phyloP scores from a whole-genome alignment of 1,139 yeast genomes.

The Saccharomyces uvarum region DNA sequence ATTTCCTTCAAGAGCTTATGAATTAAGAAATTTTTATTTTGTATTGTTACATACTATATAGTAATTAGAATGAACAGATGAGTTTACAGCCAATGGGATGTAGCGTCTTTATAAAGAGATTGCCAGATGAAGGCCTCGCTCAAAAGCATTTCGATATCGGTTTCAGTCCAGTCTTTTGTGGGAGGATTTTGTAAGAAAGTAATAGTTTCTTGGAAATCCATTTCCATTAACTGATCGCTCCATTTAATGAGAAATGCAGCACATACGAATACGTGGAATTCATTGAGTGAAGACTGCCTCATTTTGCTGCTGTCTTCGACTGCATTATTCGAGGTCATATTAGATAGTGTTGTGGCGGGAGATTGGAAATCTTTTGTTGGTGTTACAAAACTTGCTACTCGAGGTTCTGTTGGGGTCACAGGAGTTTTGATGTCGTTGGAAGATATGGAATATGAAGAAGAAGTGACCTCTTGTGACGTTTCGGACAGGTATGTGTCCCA shows the following conservation, averaged over 20 bases:
- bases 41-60: not conserved
- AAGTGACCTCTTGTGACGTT: slow-evolving; percentile 36
- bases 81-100: slow-evolving; percentile 54
- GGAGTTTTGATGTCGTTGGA: slow-evolving; percentile 12
- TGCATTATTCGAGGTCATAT: slow-evolving; percentile 5
- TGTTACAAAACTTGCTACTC: slow-evolving; percentile 16
- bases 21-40: not conserved
- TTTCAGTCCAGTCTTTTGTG: slow-evolving; percentile 75
- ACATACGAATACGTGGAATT: slow-evolving; percentile 93
- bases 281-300: slow-evolving; percentile 63
- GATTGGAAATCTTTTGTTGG: slow-evolving; percentile 15
- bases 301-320: slow-evolving; percentile 16
- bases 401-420: slow-evolving; percentile 20
- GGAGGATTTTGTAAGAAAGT: slow-evolving; percentile 87
- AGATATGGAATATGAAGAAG: slow-evolving; percentile 9
- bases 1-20: not conserved
- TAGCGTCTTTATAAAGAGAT: slow-evolving; percentile 78
- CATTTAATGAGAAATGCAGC: slow-evolving; percentile 94
- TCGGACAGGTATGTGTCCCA: slow-evolving; percentile 97
- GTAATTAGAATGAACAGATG: not conserved
- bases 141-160: slow-evolving; percentile 81
- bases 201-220: slow-evolving; percentile 92
- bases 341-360: slow-evolving; percentile 11
- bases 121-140: slow-evolving; percentile 98
- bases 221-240: slow-evolving; percentile 65